These are phyloP conservation scores for Penicillium aurantiogriseum DNA, from an alignment of 2,329 filamentous ascomycete genomes.

Conservation along the genomic window DNA sequence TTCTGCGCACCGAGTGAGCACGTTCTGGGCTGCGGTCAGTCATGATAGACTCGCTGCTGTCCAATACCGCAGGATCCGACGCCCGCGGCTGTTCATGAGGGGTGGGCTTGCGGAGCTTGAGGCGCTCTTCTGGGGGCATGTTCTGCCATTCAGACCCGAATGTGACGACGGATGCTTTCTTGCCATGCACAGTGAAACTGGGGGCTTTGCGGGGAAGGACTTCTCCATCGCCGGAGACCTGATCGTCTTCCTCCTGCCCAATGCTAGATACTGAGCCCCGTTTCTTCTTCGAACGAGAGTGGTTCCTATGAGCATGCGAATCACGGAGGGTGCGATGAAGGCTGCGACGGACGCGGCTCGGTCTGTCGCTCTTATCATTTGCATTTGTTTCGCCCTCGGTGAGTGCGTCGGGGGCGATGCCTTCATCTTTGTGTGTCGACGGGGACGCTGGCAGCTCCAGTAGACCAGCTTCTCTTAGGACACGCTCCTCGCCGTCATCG, in stretches of 20 bases:
- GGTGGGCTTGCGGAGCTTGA: conserved; percentile 59
- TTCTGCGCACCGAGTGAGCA: conserved; percentile 62
- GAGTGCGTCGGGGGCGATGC: conserved; percentile 44
- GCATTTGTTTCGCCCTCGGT: conserved; percentile 36
- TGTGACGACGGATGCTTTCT: conserved; percentile 96
- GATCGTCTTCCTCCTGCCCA: conserved; percentile 52
- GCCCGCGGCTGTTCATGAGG: conserved; percentile 39
- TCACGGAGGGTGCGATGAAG: conserved; percentile 88
- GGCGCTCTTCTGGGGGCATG: conserved; percentile 69
- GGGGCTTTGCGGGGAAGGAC: conserved; percentile 75
- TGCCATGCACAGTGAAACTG: conserved; percentile 94
- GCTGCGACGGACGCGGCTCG: conserved; percentile 73
- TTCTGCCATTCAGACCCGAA: conserved; percentile 88
- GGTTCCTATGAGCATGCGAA: conserved; percentile 59
- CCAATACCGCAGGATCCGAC: conserved; percentile 33
- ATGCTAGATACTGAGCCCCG: conserved; percentile 68
- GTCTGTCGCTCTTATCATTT: conserved; percentile 48
- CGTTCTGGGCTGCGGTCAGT: conserved; percentile 44
- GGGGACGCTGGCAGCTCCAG: conserved; percentile 50
- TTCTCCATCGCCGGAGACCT: conserved; percentile 54
- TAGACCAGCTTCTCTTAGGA: conserved; percentile 67
- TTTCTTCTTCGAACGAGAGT: conserved; percentile 71
- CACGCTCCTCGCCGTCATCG: conserved; percentile 66
- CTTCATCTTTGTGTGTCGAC: conserved; percentile 44
- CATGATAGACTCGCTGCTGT: conserved; percentile 28